Evolutionary conservation across 306 rosid genomes (phyloP).

Genomic region (Vigna reflexopilosa): DNA sequence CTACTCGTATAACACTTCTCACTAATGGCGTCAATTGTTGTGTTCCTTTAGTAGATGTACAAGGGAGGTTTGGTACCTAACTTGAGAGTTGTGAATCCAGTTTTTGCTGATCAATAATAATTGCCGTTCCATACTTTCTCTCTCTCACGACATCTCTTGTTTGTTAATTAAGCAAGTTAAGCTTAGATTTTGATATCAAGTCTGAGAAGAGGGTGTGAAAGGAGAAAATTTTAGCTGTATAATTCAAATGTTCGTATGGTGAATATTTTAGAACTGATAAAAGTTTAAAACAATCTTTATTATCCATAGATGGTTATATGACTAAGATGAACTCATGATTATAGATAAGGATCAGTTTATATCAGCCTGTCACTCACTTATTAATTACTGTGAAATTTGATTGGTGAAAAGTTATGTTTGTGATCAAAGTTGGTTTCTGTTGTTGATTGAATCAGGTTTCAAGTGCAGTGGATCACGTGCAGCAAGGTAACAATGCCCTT

Average conservation of each 20-base stretch:
- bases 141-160: too few species aligned
- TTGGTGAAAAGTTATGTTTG: conserved; percentile 33
- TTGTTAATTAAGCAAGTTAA: too few species aligned
- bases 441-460: conserved; percentile 63
- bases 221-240: background rate
- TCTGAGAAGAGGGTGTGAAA: background rate
- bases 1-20: too few species aligned
- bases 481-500: conserved; percentile 81
- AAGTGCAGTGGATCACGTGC: conserved; percentile 93
- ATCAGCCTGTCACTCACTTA: background rate
- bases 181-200: background rate
- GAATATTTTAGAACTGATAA: background rate
- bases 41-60: too few species aligned
- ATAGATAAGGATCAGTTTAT: background rate
- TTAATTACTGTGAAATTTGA: background rate
- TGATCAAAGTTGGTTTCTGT: background rate
- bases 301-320: background rate
- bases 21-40: too few species aligned
- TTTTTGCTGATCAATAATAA: too few species aligned
- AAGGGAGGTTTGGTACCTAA: too few species aligned
- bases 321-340: background rate
- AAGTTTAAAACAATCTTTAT: background rate
- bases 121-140: too few species aligned
- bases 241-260: background rate
- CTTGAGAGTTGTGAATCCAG: too few species aligned